A percentile compares a stretch with the other conserved stretches of the same genome.
Evolutionary conservation across 176 grass and related monocot species (phyloP).

Genomic region (Metroxylon sagu): DNA sequence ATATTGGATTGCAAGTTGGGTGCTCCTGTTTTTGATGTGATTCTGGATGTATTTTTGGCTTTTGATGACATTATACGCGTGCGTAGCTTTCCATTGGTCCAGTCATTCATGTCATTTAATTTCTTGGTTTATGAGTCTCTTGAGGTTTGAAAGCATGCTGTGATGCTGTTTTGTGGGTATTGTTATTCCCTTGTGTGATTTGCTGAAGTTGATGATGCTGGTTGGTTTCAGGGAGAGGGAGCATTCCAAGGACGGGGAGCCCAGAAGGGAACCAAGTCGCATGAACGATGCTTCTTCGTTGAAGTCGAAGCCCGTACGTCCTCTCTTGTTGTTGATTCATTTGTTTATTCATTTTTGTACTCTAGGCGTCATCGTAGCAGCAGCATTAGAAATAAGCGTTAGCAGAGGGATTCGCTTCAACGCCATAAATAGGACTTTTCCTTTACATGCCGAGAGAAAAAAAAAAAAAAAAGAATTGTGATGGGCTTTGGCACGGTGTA

Average conservation of each 20-base stretch:
- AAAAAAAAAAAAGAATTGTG: no score
- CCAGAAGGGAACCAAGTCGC: slow-evolving; percentile 40
- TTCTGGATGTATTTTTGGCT: no score
- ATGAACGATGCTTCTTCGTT: slow-evolving; percentile 41
- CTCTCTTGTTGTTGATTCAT: slow-evolving; percentile 45
- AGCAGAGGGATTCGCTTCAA: neutral
- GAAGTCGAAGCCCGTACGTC: slow-evolving; percentile 59
- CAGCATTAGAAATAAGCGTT: slow-evolving; percentile 3
- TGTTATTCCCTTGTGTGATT: neutral
- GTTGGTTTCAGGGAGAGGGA: slow-evolving; percentile 19
- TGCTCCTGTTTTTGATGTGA: no score
- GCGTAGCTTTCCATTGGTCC: no score
- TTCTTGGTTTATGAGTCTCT: no score
- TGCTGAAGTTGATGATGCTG: neutral
- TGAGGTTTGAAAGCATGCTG: no score
- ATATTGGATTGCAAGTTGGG: no score
- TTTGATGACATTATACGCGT: no score
- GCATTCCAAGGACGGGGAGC: slow-evolving; percentile 23
- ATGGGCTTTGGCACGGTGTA: no score
- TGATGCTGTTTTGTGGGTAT: neutral
- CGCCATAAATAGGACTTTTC: neutral
- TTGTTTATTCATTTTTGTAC: slow-evolving; percentile 54
- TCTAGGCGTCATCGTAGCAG: slow-evolving; percentile 14
- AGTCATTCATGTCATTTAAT: no score
- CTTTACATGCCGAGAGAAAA: no score